These are phyloP conservation scores for Taiozyma sp. DNA, from an alignment of 1,139 yeast species.

Conservation along the genomic window DNA sequence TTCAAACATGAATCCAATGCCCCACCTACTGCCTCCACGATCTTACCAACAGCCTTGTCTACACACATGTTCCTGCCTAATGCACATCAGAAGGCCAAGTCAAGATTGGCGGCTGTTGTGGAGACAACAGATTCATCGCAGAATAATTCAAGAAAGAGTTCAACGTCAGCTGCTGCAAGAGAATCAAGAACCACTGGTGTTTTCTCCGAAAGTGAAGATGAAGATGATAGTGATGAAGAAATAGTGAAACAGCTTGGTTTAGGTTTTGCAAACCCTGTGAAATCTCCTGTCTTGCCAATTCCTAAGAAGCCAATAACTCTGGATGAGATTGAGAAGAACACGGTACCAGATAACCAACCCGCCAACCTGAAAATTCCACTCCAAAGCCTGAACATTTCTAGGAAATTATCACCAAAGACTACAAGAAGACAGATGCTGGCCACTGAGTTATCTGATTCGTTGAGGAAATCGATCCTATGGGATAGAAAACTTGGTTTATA, in stretches of 20 bases:
- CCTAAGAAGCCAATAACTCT: slow-evolving; percentile 3
- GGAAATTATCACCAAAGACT: slow-evolving; percentile 37
- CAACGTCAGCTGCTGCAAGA: neutral
- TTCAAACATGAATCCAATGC: slow-evolving; percentile 42
- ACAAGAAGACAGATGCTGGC: slow-evolving; percentile 54
- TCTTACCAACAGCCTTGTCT: slow-evolving; percentile 47
- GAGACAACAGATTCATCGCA: slow-evolving; percentile 15
- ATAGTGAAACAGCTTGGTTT: neutral
- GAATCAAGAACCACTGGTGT: neutral
- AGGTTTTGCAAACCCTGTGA: slow-evolving; percentile 4
- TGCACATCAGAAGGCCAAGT: slow-evolving; percentile 26
- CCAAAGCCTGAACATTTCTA: slow-evolving; percentile 14
- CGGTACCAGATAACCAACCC: neutral
- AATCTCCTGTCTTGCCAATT: slow-evolving; percentile 15
- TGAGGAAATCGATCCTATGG: slow-evolving; percentile 57
- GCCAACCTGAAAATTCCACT: neutral
- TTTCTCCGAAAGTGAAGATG: neutral
- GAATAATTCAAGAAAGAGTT: neutral
- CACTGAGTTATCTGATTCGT: slow-evolving; percentile 61
- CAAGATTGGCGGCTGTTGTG: slow-evolving; percentile 21
- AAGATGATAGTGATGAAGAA: neutral
- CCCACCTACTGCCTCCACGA: slow-evolving; percentile 46
- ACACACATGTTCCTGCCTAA: slow-evolving; percentile 54
- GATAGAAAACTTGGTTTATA: slow-evolving; percentile 47
- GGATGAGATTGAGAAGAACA: neutral